Evolutionary conservation across 768 basidiomycete genomes (phyloP).

Genomic region (Coprinopsis sp.): DNA sequence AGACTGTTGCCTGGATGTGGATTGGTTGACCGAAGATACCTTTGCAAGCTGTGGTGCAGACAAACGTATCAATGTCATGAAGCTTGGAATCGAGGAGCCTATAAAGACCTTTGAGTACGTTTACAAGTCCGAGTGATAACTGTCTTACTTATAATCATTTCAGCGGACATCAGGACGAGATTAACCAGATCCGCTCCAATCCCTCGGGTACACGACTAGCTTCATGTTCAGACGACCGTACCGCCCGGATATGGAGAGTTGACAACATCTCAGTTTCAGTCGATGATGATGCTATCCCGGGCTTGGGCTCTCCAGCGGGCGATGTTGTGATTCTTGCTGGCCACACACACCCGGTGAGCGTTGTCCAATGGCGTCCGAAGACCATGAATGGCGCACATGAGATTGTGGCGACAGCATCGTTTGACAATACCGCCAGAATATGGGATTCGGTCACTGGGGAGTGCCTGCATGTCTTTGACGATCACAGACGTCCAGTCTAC

Average conservation of each 20-base stretch:
- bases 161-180: constrained; percentile 72
- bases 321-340: constrained; percentile 49
- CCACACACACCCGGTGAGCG: constrained; percentile 61
- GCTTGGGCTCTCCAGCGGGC: constrained; percentile 32
- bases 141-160: constrained; percentile 7
- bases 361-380: constrained; percentile 67
- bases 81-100: constrained; percentile 47
- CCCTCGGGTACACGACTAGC: constrained; percentile 62
- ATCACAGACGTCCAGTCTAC: constrained; percentile 71
- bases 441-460: constrained; percentile 81
- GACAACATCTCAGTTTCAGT: constrained; percentile 35
- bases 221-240: constrained; percentile 79
- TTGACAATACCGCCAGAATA: constrained; percentile 73
- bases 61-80: constrained; percentile 54
- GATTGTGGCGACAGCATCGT: constrained; percentile 71
- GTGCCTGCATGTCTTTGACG: constrained; percentile 65
- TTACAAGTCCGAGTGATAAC: not conserved
- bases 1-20: constrained; percentile 80
- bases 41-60: constrained; percentile 78
- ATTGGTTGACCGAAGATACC: constrained; percentile 67
- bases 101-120: constrained; percentile 61
- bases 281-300: constrained; percentile 37
- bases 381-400: constrained; percentile 42
- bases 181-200: constrained; percentile 75
- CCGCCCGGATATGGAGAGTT: constrained; percentile 73